phyloP scores from a whole-genome alignment of 2,329 filamentous ascomycete genomes.

The Ascochyta lentis region DNA sequence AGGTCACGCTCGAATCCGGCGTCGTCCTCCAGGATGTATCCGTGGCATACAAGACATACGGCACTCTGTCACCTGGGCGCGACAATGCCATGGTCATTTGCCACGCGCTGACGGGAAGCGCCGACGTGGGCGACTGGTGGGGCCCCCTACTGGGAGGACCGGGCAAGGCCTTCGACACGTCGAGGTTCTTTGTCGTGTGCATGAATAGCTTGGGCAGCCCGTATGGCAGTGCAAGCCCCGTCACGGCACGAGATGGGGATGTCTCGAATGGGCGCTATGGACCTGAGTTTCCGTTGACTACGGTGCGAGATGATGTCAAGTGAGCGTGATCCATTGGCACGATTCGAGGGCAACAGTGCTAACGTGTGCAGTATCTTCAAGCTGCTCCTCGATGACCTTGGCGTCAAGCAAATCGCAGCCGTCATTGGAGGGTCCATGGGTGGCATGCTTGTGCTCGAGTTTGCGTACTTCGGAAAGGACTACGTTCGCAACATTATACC shows the following conservation, averaged over 20 bases:
- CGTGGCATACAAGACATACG: constrained; percentile 69
- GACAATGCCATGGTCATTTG: constrained; percentile 75
- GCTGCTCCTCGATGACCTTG: constrained; percentile 78
- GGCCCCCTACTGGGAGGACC: constrained; percentile 79
- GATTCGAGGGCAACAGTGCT: constrained; percentile 15
- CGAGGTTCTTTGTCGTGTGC: constrained; percentile 83
- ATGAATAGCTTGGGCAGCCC: constrained; percentile 86
- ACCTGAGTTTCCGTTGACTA: constrained; percentile 94
- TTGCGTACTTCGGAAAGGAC: constrained; percentile 87
- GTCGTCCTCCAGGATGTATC: constrained; percentile 78
- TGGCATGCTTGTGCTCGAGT: constrained; percentile 90
- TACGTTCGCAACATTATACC: constrained; percentile 83
- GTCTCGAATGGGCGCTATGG: constrained; percentile 78
- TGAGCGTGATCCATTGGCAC: constrained; percentile 54
- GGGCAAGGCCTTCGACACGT: constrained; percentile 80
- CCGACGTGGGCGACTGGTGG: constrained; percentile 89
- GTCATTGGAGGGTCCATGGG: constrained; percentile 86
- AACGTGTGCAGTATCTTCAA: constrained; percentile 70
- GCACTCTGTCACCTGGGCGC: constrained; percentile 60
- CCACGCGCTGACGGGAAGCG: constrained; percentile 84
- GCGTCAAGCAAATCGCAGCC: constrained; percentile 77
- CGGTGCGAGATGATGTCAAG: constrained; percentile 94
- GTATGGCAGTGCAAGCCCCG: constrained; percentile 85
- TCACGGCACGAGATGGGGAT: constrained; percentile 86
- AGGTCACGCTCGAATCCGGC: constrained; percentile 92